Percentiles rank a stretch among this genome's conserved stretches.
Conservation (phyloP, 345 rosid species). For the Hibiscus mutabilis region DNA sequence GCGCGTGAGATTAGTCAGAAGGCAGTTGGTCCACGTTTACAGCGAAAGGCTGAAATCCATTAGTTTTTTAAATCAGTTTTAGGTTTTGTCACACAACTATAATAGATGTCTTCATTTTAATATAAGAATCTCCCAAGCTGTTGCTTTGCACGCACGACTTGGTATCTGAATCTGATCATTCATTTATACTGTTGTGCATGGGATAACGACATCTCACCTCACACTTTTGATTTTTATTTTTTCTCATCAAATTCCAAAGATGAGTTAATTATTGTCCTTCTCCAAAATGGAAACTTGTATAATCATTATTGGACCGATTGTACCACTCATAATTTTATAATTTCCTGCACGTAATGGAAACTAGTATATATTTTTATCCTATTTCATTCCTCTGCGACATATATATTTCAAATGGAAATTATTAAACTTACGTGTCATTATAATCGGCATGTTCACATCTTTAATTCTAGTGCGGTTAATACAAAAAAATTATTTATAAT, state of each 20-base stretch:
- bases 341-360: background rate
- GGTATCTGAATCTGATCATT: background rate
- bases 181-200: background rate
- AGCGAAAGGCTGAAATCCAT: background rate
- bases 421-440: background rate
- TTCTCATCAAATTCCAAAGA: too few relatives aligned
- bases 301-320: background rate
- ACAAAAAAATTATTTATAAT: too few relatives aligned
- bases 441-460: background rate
- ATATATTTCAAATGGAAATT: too few relatives aligned
- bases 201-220: slow-evolving; percentile 1
- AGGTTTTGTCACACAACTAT: too few relatives aligned
- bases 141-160: background rate
- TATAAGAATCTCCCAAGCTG: background rate
- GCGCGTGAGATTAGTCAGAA: slow-evolving; percentile 21
- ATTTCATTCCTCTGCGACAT: background rate
- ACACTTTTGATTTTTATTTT: background rate
- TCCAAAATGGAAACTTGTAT: background rate
- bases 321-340: background rate
- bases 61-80: background rate
- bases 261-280: background rate
- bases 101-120: background rate
- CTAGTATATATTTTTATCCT: background rate
- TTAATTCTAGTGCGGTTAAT: background rate
- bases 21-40: slow-evolving; percentile 31